A percentile compares a stretch with the other conserved stretches of the same genome.
phyloP scores from a whole-genome alignment of 352 stramenopile species.

The Phytophthora boehmeriae region DNA sequence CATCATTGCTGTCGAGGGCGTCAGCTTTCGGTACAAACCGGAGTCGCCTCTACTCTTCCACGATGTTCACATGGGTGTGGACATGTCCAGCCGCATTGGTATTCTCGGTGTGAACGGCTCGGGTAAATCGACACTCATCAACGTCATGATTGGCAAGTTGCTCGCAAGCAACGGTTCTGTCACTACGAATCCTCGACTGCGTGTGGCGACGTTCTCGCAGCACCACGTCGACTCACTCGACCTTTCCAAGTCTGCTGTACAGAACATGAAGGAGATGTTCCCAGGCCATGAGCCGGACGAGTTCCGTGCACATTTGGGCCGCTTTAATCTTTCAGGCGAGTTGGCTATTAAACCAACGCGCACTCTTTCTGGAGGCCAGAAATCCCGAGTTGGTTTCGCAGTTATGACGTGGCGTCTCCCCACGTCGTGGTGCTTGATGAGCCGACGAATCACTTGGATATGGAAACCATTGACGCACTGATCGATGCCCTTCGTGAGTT shows the following conservation, averaged over 20 bases:
- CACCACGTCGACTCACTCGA: slow-evolving; percentile 96
- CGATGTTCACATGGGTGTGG: slow-evolving; percentile 97
- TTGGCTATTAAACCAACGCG: slow-evolving; percentile 95
- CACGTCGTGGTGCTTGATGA: slow-evolving; percentile 98
- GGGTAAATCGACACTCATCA: slow-evolving; percentile 96
- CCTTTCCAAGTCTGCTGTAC: slow-evolving; percentile 87
- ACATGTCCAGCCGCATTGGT: slow-evolving; percentile 94
- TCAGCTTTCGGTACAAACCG: slow-evolving; percentile 77
- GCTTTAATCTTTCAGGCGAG: slow-evolving; percentile 96
- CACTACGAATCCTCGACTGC: slow-evolving; percentile 90
- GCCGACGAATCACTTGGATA: slow-evolving; percentile 97
- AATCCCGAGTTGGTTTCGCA: slow-evolving; percentile 94
- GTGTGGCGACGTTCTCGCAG: slow-evolving; percentile 97
- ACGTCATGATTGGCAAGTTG: slow-evolving; percentile 96
- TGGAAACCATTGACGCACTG: slow-evolving; percentile 91
- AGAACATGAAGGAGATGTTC: slow-evolving; percentile 93
- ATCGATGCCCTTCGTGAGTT: slow-evolving; percentile 96
- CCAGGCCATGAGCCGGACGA: slow-evolving; percentile 83
- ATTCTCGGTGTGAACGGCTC: slow-evolving; percentile 93
- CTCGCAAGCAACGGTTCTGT: slow-evolving; percentile 85
- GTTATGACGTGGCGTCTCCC: slow-evolving; percentile 95
- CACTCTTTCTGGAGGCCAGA: slow-evolving; percentile 96
- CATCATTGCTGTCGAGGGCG: slow-evolving; percentile 94
- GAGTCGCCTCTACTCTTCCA: slow-evolving; percentile 71
- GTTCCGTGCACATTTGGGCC: slow-evolving; percentile 94